Evolutionary conservation across 176 grass and related monocot species (phyloP), one percentile per base, ranked within the genome.

Genomic region (Oryza officinalis): DNA sequence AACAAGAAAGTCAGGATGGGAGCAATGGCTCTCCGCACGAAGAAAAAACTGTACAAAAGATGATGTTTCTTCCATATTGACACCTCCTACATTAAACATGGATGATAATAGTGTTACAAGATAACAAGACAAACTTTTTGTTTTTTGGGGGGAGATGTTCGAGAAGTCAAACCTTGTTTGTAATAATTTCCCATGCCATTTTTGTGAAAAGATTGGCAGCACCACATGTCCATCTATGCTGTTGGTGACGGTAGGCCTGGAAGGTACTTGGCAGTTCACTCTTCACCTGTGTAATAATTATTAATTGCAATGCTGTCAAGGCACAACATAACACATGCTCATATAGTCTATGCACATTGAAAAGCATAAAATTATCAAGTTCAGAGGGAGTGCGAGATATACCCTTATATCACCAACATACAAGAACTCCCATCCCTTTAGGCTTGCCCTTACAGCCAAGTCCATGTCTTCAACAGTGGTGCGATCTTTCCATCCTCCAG

Each of bases 401-500:
- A 98, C 96, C 93, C 82, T 98, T 68, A 95, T 87, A 82, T 98
- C 86, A 86, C 93, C 93, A 64, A 93, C 91, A 87, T 95, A 98
- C 75, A 98, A 80, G 83, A 98, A 95, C 74, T 98, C 82, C 96
- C 96, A 95, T 75, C 93, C 92, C 72, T 78, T 90, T 17, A 98
- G 91, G 74, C 86, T 80, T 85, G 87, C 80, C 67, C 96, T 76
- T 81, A 98, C 91, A 80, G 93, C 96, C 87, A 98, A 86, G 72
- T 95, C 96, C 96, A 98, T 98, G 41, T 98, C 96, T 72, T 98
- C 96, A n/a, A 98, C 96, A 20, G 89, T 95, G 12, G 93, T 95
- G 74, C 93, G 87, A 70, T 98, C 96, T 75, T 98, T 95, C 96
- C 93, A 98, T 61, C 96, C 96, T 57, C 96, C 96, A 3, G 89